Evolutionary conservation across 1,139 yeast species (phyloP).

Genomic region (Yamadazyma siamensis): DNA sequence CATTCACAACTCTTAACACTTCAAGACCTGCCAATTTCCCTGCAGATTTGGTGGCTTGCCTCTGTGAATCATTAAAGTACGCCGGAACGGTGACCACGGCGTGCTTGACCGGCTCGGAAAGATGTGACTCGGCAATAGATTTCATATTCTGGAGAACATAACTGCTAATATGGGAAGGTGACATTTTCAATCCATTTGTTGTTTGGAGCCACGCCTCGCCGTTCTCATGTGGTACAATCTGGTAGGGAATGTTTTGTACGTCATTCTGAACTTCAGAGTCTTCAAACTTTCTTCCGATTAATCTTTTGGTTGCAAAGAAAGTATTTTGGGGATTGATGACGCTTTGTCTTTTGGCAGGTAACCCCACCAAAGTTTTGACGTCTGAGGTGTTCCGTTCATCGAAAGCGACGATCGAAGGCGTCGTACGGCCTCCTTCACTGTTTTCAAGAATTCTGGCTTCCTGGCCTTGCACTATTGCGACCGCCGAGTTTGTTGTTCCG

Average conservation of each 20-base stretch:
- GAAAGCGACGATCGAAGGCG: slow-evolving; percentile 72
- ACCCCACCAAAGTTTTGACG: slow-evolving; percentile 50
- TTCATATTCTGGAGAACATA: slow-evolving; percentile 54
- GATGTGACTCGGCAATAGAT: slow-evolving; percentile 48
- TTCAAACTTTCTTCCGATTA: slow-evolving; percentile 63
- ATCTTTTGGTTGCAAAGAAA: slow-evolving; percentile 69
- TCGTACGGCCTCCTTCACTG: slow-evolving; percentile 65
- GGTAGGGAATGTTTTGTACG: slow-evolving; percentile 51
- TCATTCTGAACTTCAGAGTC: slow-evolving; percentile 69
- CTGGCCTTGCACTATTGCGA: slow-evolving; percentile 57
- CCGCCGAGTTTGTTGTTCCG: slow-evolving; percentile 83
- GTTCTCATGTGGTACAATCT: slow-evolving; percentile 47
- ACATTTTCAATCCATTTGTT: slow-evolving; percentile 28
- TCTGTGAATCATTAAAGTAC: slow-evolving; percentile 72
- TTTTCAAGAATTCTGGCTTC: slow-evolving; percentile 61
- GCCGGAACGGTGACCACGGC: slow-evolving; percentile 84
- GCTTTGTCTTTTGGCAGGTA: slow-evolving; percentile 66
- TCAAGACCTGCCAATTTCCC: slow-evolving; percentile 67
- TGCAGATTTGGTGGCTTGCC: slow-evolving; percentile 74
- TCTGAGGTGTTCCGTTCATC: slow-evolving; percentile 17
- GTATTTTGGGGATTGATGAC: slow-evolving; percentile 64
- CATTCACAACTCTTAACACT: slow-evolving; percentile 68
- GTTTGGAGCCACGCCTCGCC: slow-evolving; percentile 66
- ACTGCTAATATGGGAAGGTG: slow-evolving; percentile 60
- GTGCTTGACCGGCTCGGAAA: slow-evolving; percentile 40